These are phyloP conservation scores for Sporothrix protearum DNA, from an alignment of 2,329 filamentous ascomycete genomes.

Conservation along the genomic window DNA sequence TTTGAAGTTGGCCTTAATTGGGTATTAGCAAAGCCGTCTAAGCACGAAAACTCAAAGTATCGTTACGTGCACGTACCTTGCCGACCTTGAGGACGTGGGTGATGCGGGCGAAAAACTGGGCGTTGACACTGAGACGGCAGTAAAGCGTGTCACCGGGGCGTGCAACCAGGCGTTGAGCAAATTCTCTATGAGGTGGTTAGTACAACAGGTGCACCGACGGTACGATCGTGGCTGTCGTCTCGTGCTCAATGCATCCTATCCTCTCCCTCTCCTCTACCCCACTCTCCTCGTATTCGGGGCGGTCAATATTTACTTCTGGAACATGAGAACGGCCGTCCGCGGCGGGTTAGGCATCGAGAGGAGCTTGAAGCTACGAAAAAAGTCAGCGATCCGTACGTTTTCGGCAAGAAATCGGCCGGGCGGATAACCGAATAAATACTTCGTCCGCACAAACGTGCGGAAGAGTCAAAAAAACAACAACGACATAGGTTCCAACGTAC, in stretches of 20 bases:
- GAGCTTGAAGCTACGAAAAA: constrained; percentile 59
- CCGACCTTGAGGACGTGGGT: constrained; percentile 87
- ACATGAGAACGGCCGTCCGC: constrained; percentile 67
- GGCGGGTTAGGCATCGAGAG: constrained; percentile 78
- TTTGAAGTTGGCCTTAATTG: constrained; percentile 77
- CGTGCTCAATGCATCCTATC: background rate
- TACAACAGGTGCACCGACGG: background rate
- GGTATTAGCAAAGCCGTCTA: background rate
- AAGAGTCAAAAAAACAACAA: background rate
- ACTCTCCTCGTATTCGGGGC: background rate
- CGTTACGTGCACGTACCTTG: constrained; percentile 38
- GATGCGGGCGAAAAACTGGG: constrained; percentile 74
- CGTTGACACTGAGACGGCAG: constrained; percentile 85
- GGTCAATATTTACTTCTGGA: constrained; percentile 53
- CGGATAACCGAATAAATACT: background rate
- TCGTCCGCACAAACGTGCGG: background rate
- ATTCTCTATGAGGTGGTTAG: constrained; percentile 58
- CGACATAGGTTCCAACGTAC: constrained; percentile 13
- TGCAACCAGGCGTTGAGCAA: constrained; percentile 84
- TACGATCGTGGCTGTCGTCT: background rate
- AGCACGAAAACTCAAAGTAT: no score
- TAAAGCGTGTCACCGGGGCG: constrained; percentile 85
- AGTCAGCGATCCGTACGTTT: background rate
- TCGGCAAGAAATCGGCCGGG: background rate
- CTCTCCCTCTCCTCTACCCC: background rate